Conservation (phyloP, 2,329 filamentous ascomycete species). For the Aspergillus ibericus region DNA sequence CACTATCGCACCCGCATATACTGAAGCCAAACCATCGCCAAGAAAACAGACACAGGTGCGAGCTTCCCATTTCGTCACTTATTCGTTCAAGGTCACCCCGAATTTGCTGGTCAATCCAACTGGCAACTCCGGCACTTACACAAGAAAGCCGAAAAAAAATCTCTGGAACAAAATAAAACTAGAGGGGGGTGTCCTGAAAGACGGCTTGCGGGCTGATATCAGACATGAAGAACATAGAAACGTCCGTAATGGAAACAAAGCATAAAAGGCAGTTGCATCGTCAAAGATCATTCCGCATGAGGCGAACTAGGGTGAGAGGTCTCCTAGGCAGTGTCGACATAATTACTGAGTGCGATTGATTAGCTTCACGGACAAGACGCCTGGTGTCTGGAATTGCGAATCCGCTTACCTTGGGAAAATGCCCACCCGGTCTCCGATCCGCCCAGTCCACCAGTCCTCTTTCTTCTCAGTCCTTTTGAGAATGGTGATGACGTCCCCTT, state of each 20-base stretch:
- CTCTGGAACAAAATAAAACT: background rate
- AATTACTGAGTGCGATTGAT: constrained; percentile 31
- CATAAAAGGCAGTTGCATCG: constrained; percentile 12
- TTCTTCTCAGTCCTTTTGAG: constrained; percentile 91
- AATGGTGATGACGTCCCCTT: constrained; percentile 94
- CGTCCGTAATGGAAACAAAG: background rate
- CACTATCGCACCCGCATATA: background rate
- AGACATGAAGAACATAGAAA: constrained; percentile 3
- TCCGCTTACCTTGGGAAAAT: constrained; percentile 78
- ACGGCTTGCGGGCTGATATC: background rate
- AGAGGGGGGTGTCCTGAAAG: background rate
- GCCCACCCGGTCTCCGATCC: constrained; percentile 78
- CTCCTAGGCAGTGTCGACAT: constrained; percentile 36
- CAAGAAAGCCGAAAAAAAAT: background rate
- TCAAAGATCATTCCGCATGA: constrained; percentile 27
- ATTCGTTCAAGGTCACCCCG: background rate
- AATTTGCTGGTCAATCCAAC: background rate
- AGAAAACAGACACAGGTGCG: background rate
- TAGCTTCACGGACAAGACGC: constrained; percentile 10
- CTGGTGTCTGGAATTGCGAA: background rate
- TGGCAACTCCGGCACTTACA: background rate
- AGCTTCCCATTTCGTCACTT: background rate
- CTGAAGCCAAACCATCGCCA: background rate
- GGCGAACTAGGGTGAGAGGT: constrained; percentile 13
- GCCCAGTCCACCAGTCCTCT: constrained; percentile 97